Conservation (phyloP, 495 filamentous ascomycete genomes). For the Hypoxylon trugodes region DNA sequence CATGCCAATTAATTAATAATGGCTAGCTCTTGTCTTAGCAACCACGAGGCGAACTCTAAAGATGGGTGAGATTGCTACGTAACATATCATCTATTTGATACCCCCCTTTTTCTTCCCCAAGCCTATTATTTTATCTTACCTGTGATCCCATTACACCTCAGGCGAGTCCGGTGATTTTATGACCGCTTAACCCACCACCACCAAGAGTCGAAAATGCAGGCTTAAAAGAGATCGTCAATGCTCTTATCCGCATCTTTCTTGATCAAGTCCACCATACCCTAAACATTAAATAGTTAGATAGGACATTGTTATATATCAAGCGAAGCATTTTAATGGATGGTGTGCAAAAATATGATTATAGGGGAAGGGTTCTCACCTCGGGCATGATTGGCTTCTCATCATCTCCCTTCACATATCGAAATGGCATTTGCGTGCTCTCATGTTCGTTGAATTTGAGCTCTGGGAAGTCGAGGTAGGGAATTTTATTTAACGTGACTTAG, state of each 20-base stretch:
- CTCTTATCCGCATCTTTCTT: conserved; percentile 92
- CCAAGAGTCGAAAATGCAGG: no score
- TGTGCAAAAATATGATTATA: neutral
- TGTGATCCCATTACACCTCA: no score
- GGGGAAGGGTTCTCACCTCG: conserved; percentile 64
- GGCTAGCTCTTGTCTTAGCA: no score
- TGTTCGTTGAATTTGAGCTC: conserved; percentile 89
- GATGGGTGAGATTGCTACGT: no score
- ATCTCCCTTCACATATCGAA: conserved; percentile 84
- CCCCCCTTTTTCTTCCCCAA: no score
- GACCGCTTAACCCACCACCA: no score
- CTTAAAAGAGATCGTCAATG: conserved; percentile 84
- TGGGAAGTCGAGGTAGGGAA: conserved; percentile 84
- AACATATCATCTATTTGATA: no score
- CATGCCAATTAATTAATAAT: neutral
- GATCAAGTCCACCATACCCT: conserved; percentile 96
- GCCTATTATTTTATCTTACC: no score
- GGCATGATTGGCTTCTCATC: conserved; percentile 90
- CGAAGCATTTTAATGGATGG: no score
- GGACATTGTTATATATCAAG: neutral
- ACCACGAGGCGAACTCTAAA: no score
- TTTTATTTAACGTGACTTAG: conserved; percentile 79
- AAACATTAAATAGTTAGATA: conserved; percentile 19
- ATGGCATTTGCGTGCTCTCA: conserved; percentile 96
- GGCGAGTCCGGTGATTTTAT: no score